Evolutionary conservation across 2,329 filamentous ascomycete genomes (phyloP).

Genomic region (Karstenula rhodostoma): DNA sequence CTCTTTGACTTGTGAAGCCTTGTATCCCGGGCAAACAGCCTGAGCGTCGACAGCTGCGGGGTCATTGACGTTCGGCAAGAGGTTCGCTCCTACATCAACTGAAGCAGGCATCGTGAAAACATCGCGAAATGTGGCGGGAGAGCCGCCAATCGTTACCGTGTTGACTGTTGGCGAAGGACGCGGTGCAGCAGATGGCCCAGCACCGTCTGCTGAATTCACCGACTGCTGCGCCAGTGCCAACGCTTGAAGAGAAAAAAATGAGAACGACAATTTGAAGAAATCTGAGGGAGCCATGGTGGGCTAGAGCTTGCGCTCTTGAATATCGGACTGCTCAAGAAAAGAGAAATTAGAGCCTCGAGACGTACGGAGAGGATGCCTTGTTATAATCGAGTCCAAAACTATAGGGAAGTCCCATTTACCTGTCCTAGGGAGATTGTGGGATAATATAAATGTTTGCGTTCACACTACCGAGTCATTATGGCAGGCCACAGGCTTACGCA

Average conservation of each 20-base stretch:
- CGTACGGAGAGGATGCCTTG: background rate
- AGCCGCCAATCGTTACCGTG: slow-evolving; percentile 36
- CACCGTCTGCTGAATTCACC: slow-evolving; percentile 17
- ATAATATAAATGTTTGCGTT: slow-evolving; percentile 10
- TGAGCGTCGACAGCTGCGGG: slow-evolving; percentile 70
- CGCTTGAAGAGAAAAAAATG: slow-evolving; percentile 35
- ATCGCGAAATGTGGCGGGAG: slow-evolving; percentile 40
- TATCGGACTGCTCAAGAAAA: background rate
- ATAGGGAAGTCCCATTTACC: background rate
- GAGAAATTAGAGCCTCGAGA: background rate
- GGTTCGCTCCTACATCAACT: slow-evolving; percentile 41
- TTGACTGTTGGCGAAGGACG: slow-evolving; percentile 30
- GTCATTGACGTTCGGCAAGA: slow-evolving; percentile 57
- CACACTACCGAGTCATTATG: background rate
- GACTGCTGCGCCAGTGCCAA: slow-evolving; percentile 30
- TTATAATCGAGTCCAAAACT: background rate
- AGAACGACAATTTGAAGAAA: slow-evolving; percentile 31
- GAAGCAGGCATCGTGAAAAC: slow-evolving; percentile 50
- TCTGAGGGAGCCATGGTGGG: slow-evolving; percentile 36
- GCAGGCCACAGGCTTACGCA: slow-evolving; percentile 1
- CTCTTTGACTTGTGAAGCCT: slow-evolving; percentile 58
- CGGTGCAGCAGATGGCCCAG: slow-evolving; percentile 27
- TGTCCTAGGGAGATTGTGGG: background rate
- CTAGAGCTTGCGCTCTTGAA: slow-evolving; percentile 16
- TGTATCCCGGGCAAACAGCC: slow-evolving; percentile 68